Evolutionary conservation across 2,329 filamentous ascomycete species (phyloP), one percentile per base, ranked within the genome.

Genomic region (Fusarium sororula): DNA sequence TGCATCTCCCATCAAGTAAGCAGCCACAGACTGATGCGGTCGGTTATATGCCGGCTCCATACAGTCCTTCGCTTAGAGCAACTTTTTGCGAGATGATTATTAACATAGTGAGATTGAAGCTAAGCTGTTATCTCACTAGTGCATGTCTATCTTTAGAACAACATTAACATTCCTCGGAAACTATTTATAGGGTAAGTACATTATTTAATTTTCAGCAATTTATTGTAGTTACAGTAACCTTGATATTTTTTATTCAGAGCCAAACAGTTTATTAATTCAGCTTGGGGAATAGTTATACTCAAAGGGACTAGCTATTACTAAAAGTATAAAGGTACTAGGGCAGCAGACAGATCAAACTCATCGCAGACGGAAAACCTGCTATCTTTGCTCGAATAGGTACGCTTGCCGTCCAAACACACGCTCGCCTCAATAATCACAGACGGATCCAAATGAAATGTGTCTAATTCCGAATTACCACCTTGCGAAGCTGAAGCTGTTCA

Each of bases 61-160:
- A 1, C 6, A 44, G 1, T 44, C 15, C 6, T 24, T 17, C 3
- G 0, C 32, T n/a, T 8, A 0, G 14, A 15, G 63, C 45, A 67
- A 55, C 47, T 61, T 54, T 68, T 7, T 39, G 54, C 66, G 66
- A 68, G 37, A 17, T n/a, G 41, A 48, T 59, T 59, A 41, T 39
- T 15, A 20, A 7, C 10, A 2, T 10, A 7, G 11, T 1, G 6
- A n/a, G 3, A 15, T 1, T 0, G 1, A 7, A 5, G 7, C 35
- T 55, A 55, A 28, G 35, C 24, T 22, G 2, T 54, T 18, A 10
- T 28, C 7, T 0, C 1, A n/a, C 24, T 39, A 28, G 35, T 2
- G 11, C 3, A 6, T 6, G 0, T 38, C 35, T 54, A 39, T n/a
- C 5, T 39, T 39, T 39, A 39, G 35, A 28, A 26, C 4, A 32